phyloP scores from a whole-genome alignment of 805 yeast species.

The Myxozyma neotropica region DNA sequence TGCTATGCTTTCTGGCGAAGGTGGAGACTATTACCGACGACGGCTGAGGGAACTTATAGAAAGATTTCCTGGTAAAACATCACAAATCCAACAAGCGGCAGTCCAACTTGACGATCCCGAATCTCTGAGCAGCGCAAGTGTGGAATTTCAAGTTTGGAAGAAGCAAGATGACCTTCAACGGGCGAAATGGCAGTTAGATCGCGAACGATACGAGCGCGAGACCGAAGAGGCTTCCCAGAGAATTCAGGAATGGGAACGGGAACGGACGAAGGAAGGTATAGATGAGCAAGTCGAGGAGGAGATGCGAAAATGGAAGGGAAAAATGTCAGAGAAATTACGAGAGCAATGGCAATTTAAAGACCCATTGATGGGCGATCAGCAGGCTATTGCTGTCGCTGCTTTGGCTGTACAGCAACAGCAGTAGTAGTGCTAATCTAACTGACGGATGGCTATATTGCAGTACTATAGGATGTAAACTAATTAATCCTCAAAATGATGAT shows the following conservation, averaged over 20 bases:
- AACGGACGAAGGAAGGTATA: constrained; percentile 28
- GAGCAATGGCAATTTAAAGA: constrained; percentile 18
- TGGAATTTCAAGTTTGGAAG: constrained; percentile 29
- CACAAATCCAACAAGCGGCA: constrained; percentile 11
- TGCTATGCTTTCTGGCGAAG: constrained; percentile 15
- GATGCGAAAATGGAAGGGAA: constrained; percentile 26
- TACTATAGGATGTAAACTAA: too few relatives aligned
- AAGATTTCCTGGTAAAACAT: constrained; percentile 10
- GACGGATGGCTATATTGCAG: too few relatives aligned
- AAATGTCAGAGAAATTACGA: constrained; percentile 21
- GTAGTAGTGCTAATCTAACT: background rate
- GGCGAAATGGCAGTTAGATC: constrained; percentile 25
- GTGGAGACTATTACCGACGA: constrained; percentile 20
- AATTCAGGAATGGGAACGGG: constrained; percentile 27
- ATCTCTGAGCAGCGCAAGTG: constrained; percentile 14
- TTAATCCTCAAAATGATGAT: too few relatives aligned
- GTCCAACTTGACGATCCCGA: constrained; percentile 22
- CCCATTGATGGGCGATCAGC: constrained; percentile 6
- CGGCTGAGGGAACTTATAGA: constrained; percentile 17
- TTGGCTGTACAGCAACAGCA: constrained; percentile 11
- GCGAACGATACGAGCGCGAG: constrained; percentile 30
- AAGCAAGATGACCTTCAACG: constrained; percentile 20
- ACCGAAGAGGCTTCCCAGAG: constrained; percentile 10
- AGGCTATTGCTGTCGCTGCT: constrained; percentile 25
- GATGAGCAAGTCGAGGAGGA: constrained; percentile 25